These are phyloP conservation scores for Colletotrichum gloeosporioides DNA, from an alignment of 2,329 filamentous ascomycete genomes.

Conservation along the genomic window DNA sequence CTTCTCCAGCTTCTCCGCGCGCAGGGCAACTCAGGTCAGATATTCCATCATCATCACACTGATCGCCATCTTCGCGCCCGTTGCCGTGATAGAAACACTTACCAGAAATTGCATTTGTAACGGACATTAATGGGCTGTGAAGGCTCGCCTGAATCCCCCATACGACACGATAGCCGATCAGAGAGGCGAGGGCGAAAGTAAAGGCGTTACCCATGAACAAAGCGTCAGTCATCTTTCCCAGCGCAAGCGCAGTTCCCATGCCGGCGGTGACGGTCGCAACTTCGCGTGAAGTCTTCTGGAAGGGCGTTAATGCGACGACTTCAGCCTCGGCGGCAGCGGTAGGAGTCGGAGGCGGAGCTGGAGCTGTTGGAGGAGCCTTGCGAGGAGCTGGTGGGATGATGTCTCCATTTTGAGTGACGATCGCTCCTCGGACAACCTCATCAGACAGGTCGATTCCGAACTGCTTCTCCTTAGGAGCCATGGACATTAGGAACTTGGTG, in stretches of 20 bases:
- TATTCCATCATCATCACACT: accelerated
- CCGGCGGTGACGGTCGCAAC: slow-evolving; percentile 77
- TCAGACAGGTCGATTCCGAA: slow-evolving; percentile 83
- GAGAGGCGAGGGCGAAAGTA: slow-evolving; percentile 80
- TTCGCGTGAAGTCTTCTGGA: slow-evolving; percentile 79
- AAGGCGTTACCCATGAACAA: slow-evolving; percentile 90
- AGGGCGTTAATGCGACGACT: slow-evolving; percentile 75
- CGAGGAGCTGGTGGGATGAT: slow-evolving; percentile 79
- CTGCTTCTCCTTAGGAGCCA: slow-evolving; percentile 76
- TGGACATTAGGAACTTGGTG: slow-evolving; percentile 84
- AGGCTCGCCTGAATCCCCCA: slow-evolving; percentile 86
- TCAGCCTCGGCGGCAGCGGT: slow-evolving; percentile 56
- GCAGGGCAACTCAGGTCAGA: too few species aligned
- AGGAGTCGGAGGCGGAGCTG: slow-evolving; percentile 35
- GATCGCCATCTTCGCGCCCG: not conserved
- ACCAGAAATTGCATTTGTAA: slow-evolving; percentile 90
- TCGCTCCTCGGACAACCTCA: slow-evolving; percentile 84
- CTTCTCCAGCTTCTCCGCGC: too few species aligned
- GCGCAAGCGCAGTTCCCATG: slow-evolving; percentile 75
- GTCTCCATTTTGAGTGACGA: slow-evolving; percentile 80
- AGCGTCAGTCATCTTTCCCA: slow-evolving; percentile 82
- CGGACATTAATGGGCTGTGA: slow-evolving; percentile 89
- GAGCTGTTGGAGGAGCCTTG: slow-evolving; percentile 62
- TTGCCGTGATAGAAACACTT: not conserved
- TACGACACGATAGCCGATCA: slow-evolving; percentile 87